phyloP scores from a whole-genome alignment of 1,284 basidiomycete genomes.

The Xerocomus minutiporus region DNA sequence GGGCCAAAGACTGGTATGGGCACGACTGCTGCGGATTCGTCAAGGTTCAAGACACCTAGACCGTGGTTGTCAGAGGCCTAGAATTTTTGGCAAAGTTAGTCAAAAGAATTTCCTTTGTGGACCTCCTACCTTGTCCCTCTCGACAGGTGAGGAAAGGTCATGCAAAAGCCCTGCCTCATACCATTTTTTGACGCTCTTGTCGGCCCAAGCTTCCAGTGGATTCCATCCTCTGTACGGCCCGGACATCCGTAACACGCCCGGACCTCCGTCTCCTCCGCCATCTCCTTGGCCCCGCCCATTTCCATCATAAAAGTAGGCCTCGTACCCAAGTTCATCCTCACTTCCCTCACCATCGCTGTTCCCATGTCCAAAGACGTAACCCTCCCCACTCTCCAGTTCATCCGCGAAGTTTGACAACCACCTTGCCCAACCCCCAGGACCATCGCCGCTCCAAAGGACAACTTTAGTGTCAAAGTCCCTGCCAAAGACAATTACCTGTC shows the following conservation, averaged over 20 bases:
- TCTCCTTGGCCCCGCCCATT: slow-evolving; percentile 69
- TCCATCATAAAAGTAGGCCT: slow-evolving; percentile 80
- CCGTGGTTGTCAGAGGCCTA: slow-evolving; percentile 31
- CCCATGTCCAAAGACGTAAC: slow-evolving; percentile 68
- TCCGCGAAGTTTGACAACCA: slow-evolving; percentile 94
- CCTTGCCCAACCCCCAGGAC: slow-evolving; percentile 88
- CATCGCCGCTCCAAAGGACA: slow-evolving; percentile 89
- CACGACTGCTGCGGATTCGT: slow-evolving; percentile 42
- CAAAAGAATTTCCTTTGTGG: slow-evolving; percentile 6
- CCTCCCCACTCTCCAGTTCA: slow-evolving; percentile 86
- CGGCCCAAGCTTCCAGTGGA: slow-evolving; percentile 87
- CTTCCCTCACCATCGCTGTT: slow-evolving; percentile 55
- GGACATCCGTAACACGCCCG: slow-evolving; percentile 61
- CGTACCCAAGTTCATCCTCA: slow-evolving; percentile 83
- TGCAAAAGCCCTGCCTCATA: slow-evolving; percentile 69
- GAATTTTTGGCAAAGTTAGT: slow-evolving; percentile 11
- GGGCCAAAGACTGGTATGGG: slow-evolving; percentile 48
- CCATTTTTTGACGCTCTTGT: slow-evolving; percentile 82
- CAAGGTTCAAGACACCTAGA: slow-evolving; percentile 38
- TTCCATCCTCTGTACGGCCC: slow-evolving; percentile 89
- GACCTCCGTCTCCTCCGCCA: slow-evolving; percentile 67
- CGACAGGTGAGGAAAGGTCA: slow-evolving; percentile 33
- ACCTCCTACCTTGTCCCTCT: slow-evolving; percentile 46
- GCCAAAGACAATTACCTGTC: slow-evolving; percentile 97
- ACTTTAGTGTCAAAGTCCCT: slow-evolving; percentile 98